Percentiles rank a stretch among this genome's conserved stretches.
These are phyloP conservation scores for Melanopsichium pennsylvanicum DNA, from an alignment of 1,284 basidiomycete species.

Conservation along the genomic window DNA sequence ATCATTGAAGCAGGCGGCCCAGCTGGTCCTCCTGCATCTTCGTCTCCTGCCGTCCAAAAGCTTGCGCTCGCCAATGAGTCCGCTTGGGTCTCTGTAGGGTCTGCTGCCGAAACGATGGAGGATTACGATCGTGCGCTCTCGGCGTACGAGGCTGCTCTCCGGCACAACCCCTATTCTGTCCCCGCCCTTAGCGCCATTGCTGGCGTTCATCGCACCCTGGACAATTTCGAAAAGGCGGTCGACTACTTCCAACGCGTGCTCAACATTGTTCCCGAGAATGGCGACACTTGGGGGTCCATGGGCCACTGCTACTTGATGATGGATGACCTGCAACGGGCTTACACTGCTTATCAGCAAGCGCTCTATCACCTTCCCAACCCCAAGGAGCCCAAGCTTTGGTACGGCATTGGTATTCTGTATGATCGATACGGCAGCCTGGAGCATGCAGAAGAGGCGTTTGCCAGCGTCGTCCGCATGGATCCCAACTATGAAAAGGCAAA, in stretches of 20 bases:
- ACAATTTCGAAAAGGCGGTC: conserved; percentile 75
- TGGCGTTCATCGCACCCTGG: conserved; percentile 60
- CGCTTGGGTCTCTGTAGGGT: conserved; percentile 59
- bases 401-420: conserved; percentile 97
- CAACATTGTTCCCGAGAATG: conserved; percentile 69
- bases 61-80: conserved; percentile 59
- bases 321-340: conserved; percentile 97
- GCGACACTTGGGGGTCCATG: conserved; percentile 65
- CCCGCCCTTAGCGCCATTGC: conserved; percentile 63
- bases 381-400: conserved; percentile 99
- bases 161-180: conserved; percentile 63
- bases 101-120: conserved; percentile 63
- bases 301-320: conserved; percentile 99
- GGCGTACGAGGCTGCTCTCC: conserved; percentile 61
- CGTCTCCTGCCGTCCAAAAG: conserved; percentile 50
- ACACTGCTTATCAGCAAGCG: conserved; percentile 97
- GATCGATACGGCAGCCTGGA: conserved; percentile 98
- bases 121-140: conserved; percentile 61
- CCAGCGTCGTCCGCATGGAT: conserved; percentile 95
- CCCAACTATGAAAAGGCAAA: conserved; percentile 99
- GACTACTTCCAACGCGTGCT: conserved; percentile 93
- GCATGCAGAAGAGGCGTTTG: conserved; percentile 97
- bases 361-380: conserved; percentile 94
- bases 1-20: conserved; percentile 31
- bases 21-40: conserved; percentile 19